Evolutionary conservation across 2,329 filamentous ascomycete species (phyloP), one percentile per base, ranked within the genome.

Genomic region (Diplodia mutila): DNA sequence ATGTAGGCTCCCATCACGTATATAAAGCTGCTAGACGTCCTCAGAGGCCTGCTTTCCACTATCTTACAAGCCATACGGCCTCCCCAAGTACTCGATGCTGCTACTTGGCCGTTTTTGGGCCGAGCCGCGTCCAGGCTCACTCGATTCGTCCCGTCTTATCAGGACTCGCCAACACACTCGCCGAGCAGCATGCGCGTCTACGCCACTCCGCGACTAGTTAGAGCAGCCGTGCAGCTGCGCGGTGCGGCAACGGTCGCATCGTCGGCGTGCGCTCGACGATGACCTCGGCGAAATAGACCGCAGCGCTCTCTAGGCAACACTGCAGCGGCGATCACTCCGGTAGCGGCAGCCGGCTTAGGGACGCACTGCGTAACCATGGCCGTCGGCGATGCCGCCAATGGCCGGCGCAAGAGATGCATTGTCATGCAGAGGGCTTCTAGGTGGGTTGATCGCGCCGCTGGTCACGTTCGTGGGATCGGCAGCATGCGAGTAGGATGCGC

Each of bases 21-120:
- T 63, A 63, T 63, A 63, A 63, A 63, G 59, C 59, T 63, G 59
- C 46, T 52, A 48, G 59, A 27, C 59, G 59, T 63, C 59, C 59
- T 61, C 59, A 23, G 42, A 61, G 25, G 27, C 32, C 46, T 32
- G 46, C 42, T 63, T 8, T 61, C 29, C 8, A 29, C 42, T 63
- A 25, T 63, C 39, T n/a, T 37, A 51, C 29, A 37, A 63, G 29
- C 46, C 23, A 29, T 51, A 52, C 29, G 16, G 59, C 46, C 34
- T 25, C 46, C 59, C 27, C 37, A 51, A 32, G 27, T 29, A 63
- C 39, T 48, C 46, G 46, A 51, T 51, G 59, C 29, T 16, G 23
- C 59, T 12, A 51, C 49, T 27, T 42, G 59, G n/a, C 46, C 59
- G 59, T 9, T 49, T n/a, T n/a, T 51, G 49, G 59, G 59, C 59